Evolutionary conservation across 768 basidiomycete species (phyloP), one percentile per base, ranked within the genome.

Genomic region (Kwoniella botswanensis): DNA sequence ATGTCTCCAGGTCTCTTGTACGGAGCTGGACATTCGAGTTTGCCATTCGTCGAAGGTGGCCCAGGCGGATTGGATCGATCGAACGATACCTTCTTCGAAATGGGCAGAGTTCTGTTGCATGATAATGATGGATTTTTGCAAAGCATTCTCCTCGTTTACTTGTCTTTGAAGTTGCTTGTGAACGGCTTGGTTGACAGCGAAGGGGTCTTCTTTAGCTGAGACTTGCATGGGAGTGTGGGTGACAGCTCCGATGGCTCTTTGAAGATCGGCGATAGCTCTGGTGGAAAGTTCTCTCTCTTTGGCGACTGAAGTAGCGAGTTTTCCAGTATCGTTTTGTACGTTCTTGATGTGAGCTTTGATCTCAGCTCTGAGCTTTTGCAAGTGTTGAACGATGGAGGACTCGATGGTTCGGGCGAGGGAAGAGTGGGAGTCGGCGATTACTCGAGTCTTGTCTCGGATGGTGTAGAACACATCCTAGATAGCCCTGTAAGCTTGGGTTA

Each of bases 281-380:
- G 91, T 89, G 4, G 93, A 96, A 15, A 91, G 84, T 80, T 97
- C 93, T 67, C 97, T 90, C 83, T 98, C 96, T 79, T 92, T 92
- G 1, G 97, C 95, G 44, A 98, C 97, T 68, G 87, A 88, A 0
- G 92, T 90, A 1, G 94, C 94, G 13, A 96, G 88, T 83, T 92
- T 94, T 11, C 93, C 95, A 0, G 94, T 97, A 81, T 95, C 94
- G 73, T 94, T 96, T 88, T 96, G 94, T 11, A 98, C 90, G 54
- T 92, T 93, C 88, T 93, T 94, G 82, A 99, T 92, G 84, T 99
- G 97, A 2, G 95, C 96, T 85, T 98, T 98, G 83, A 99, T 94
- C 84, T 99, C 97, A 1, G 89, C 86, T 41, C 91, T 86, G n/a
- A 98, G 88, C 84, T 98, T 98, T 84, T 97, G 92, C 10, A 99